These are phyloP conservation scores for Vitis rupestris DNA, from an alignment of 164 flowering plant genomes.

Conservation along the genomic window DNA sequence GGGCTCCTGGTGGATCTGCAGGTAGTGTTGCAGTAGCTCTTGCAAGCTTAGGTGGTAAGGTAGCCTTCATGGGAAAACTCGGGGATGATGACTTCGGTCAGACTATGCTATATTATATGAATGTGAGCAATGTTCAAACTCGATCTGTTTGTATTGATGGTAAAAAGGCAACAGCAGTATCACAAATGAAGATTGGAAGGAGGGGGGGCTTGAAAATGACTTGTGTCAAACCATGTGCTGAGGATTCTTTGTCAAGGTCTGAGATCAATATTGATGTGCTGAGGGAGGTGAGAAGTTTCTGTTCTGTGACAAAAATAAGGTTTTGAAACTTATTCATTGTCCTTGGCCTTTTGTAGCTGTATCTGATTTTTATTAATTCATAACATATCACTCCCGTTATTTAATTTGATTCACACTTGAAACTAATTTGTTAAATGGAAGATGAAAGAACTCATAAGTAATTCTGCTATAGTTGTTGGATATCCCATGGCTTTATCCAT, in stretches of 20 bases:
- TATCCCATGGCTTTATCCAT: no score
- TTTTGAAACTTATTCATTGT: not conserved
- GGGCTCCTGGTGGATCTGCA: slow-evolving; percentile 80
- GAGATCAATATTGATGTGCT: slow-evolving; percentile 89
- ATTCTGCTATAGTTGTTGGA: no score
- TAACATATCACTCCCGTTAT: not conserved
- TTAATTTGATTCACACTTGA: no score
- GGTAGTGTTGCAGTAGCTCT: slow-evolving; percentile 78
- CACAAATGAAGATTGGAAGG: slow-evolving; percentile 70
- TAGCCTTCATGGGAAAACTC: slow-evolving; percentile 93
- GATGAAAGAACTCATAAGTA: no score
- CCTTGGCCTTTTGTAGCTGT: not conserved
- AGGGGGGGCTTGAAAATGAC: slow-evolving; percentile 64
- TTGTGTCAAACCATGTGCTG: slow-evolving; percentile 63
- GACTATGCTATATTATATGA: slow-evolving; percentile 61
- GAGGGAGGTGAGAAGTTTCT: slow-evolving; percentile 60
- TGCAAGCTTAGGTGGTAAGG: slow-evolving; percentile 78
- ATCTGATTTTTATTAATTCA: not conserved
- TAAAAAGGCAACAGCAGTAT: slow-evolving; percentile 46
- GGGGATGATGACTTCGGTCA: slow-evolving; percentile 85
- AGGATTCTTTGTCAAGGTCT: slow-evolving; percentile 71
- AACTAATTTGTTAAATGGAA: no score
- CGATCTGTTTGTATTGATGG: slow-evolving; percentile 63
- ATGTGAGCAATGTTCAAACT: slow-evolving; percentile 71
- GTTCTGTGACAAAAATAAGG: not conserved